Evolutionary conservation across 208 protist genomes (phyloP).

Genomic region (Trypanosoma melophagium): DNA sequence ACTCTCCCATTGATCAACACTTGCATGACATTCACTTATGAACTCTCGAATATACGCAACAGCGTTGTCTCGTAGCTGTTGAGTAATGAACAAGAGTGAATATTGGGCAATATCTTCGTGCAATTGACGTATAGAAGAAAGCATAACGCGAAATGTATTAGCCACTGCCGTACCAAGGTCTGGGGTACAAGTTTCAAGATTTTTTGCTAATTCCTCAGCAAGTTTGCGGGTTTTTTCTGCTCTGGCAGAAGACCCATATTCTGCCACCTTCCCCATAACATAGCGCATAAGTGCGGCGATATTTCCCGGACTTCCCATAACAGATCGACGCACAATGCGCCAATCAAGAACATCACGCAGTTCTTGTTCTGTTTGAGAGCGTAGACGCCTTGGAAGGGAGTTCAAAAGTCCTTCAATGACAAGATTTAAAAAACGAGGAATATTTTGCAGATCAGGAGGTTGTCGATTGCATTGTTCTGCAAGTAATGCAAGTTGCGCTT

Average conservation of each 20-base stretch:
- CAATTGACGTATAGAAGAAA: conserved; percentile 57
- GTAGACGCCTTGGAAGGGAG: conserved; percentile 64
- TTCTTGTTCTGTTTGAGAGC: conserved; percentile 58
- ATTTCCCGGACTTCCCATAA: conserved; percentile 37
- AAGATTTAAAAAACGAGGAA: conserved; percentile 50
- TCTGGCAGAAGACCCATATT: conserved; percentile 61
- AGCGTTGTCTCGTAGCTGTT: conserved; percentile 58
- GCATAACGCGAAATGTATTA: conserved; percentile 64
- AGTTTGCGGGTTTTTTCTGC: conserved; percentile 39
- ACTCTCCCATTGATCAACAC: conserved; percentile 48
- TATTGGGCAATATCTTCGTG: conserved; percentile 67
- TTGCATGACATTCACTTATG: conserved; percentile 54
- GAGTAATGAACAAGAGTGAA: conserved; percentile 58
- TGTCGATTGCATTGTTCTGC: conserved; percentile 49
- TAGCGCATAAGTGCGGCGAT: conserved; percentile 64
- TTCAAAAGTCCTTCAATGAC: conserved; percentile 64
- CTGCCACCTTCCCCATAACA: conserved; percentile 61
- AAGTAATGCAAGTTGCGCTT: conserved; percentile 50
- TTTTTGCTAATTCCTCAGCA: conserved; percentile 37
- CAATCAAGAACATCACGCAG: conserved; percentile 80
- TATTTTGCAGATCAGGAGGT: conserved; percentile 39
- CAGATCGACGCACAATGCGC: conserved; percentile 48
- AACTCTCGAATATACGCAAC: conserved; percentile 76
- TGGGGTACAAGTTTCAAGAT: conserved; percentile 45
- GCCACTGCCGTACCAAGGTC: conserved; percentile 67